Evolutionary conservation across 306 rosid genomes (phyloP), one percentile per base, ranked within the genome.

Genomic region (Cucumis melo): DNA sequence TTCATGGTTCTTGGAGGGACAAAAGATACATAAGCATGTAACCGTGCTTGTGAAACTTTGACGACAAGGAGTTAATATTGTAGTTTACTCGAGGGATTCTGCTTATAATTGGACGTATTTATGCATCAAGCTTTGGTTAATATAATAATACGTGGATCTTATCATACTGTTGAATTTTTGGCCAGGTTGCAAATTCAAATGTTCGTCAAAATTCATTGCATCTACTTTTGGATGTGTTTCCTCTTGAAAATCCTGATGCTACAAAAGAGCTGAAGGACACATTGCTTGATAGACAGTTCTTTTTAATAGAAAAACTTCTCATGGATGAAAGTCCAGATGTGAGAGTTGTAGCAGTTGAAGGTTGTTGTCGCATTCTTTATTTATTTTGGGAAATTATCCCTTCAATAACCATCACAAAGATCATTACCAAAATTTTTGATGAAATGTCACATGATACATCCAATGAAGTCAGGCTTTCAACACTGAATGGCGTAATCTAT

Each of bases 321-420:
- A 77, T 77, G 5, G 98, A 94, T 64, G 91, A 91, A 80, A 85
- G 93, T 77, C 89, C 88, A 6, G 92, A 87, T 72, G 87, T 89
- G 64, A 94, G 98, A 83, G 86, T 82, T 77, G 90, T 90, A 82
- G 96, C 97, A 23, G 96, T 91, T 73, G 97, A 94, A 87, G 98
- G 98, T 79, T 90, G 86, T 54, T 91, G 93, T 62, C 91, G 96
- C 11, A 54, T 94, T 71, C 98, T 94, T 85, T 90, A 80, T 81
- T 83, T 91, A 60, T 91, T 87, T 81, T 94, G 97, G 98, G 95
- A 91, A 87, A 84, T 91, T 46, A 89, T 91, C 82, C 96, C 97
- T 74, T 90, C 93, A 62, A 82, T 91, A 38, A 87, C 83, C 79
- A 91, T 90, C 82, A 86, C 93, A 65, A 90, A 87, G 87, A 81